phyloP scores from a whole-genome alignment of 164 flowering plant species.

The Annona squamosa region DNA sequence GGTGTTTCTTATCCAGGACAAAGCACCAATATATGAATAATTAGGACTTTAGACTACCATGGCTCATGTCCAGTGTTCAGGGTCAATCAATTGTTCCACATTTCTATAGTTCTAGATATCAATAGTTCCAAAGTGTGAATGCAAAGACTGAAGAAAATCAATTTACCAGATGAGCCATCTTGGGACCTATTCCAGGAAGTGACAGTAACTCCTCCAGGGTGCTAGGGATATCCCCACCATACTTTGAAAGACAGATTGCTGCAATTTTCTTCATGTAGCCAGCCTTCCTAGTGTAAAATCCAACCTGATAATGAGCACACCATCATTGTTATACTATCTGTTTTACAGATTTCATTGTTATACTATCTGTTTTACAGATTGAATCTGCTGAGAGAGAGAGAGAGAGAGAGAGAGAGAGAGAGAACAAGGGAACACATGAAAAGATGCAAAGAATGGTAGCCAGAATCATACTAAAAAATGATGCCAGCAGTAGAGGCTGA shows the following conservation, averaged over 20 bases:
- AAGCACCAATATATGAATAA: background rate
- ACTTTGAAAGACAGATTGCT: slow-evolving; percentile 65
- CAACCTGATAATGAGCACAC: slow-evolving; percentile 46
- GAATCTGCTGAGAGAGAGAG: background rate
- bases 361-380: background rate
- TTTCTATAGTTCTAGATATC: background rate
- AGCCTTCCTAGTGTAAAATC: slow-evolving; percentile 89
- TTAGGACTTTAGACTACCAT: background rate
- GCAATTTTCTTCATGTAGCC: slow-evolving; percentile 82
- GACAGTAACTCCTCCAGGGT: slow-evolving; percentile 69
- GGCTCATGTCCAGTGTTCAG: background rate
- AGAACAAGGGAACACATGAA: background rate
- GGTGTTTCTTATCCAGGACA: background rate
- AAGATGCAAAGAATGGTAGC: background rate
- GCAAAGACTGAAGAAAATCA: background rate
- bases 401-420: slow-evolving; percentile 3
- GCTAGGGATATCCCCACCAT: slow-evolving; percentile 92
- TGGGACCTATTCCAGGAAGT: slow-evolving; percentile 98
- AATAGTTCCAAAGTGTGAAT: background rate
- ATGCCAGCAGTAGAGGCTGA: background rate
- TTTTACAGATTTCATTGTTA: background rate
- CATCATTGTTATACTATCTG: background rate
- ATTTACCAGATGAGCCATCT: slow-evolving; percentile 95
- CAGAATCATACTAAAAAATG: background rate
- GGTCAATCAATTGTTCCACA: background rate